A percentile compares a stretch with the other conserved stretches of the same genome.
Evolutionary conservation across 139 green algal genomes (phyloP).

Genomic region (Spirogloea muscicola): DNA sequence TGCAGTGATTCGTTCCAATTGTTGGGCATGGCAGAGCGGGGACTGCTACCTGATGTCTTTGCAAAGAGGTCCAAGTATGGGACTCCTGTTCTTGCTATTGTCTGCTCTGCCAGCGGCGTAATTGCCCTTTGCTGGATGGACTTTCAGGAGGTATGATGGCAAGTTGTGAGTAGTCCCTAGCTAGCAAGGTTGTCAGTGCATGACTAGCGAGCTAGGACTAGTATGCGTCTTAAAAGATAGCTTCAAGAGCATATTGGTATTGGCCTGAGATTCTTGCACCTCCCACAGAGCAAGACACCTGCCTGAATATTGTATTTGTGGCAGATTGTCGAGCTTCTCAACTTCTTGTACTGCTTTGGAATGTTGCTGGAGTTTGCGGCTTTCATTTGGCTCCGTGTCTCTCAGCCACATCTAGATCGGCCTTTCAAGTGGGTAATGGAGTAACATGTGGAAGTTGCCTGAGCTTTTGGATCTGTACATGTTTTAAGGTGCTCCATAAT

Average conservation of each 20-base stretch:
- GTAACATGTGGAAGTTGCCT: too few relatives aligned
- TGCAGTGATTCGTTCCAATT: conserved; percentile 80
- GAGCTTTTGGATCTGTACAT: too few relatives aligned
- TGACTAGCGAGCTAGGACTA: too few relatives aligned
- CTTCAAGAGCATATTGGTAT: too few relatives aligned
- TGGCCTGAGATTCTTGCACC: too few relatives aligned
- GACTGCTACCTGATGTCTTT: conserved; percentile 79
- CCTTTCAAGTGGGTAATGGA: conserved; percentile 58
- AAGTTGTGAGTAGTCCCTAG: too few relatives aligned
- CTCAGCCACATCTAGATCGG: conserved; percentile 58
- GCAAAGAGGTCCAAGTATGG: conserved; percentile 65
- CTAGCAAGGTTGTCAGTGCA: too few relatives aligned
- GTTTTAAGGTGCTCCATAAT: too few relatives aligned
- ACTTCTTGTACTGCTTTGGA: conserved; percentile 91
- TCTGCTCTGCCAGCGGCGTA: conserved; percentile 74
- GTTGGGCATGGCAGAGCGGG: conserved; percentile 91
- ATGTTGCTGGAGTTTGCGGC: conserved; percentile 93
- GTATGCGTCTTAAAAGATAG: too few relatives aligned
- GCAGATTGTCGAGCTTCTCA: conserved; percentile 87
- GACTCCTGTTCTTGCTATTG: conserved; percentile 82
- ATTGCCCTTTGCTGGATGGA: conserved; percentile 47
- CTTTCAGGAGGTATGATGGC: conserved; percentile 36
- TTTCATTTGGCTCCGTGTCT: conserved; percentile 80
- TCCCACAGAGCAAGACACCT: too few relatives aligned
- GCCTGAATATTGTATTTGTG: too few relatives aligned